Evolutionary conservation across 208 protist species (phyloP), one percentile per base, ranked within the genome.

Genomic region (Crithidia bombi): DNA sequence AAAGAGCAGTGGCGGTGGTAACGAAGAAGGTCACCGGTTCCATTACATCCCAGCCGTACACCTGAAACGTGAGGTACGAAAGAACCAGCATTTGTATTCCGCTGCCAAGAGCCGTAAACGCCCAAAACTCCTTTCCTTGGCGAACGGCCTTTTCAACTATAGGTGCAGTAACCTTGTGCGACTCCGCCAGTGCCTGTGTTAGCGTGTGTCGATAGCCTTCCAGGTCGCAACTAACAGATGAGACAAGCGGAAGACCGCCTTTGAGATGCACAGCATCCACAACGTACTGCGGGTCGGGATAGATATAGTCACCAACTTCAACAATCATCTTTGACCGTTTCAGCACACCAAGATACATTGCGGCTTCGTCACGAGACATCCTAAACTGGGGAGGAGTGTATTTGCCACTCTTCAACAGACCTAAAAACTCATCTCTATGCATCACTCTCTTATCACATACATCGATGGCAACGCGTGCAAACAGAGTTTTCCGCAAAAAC

Each of bases 31-130:
- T 87, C 35, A 91, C 64, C 28, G 90, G 90, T 68, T 95, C 90
- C 90, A 95, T 95, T 0, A 92, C 79, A 64, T 91, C 83, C 90
- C 90, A 95, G 25, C 77, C 86, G 67, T 85, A 95, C 19, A 91
- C 80, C 25, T 85, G 36, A 69, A 95, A 95, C 14, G 82, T 90
- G 19, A 92, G 41, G 69, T 95, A 95, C 25, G 90, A 79, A 2
- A 95, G 65, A 57, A 90, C 56, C 1, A 76, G 62, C 87, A 92
- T 95, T 71, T 95, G 90, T 2, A 73, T 30, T 4, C 85, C 81
- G 66, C 87, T 91, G 0, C 78, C 63, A 6, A 91, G 51, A 12
- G 82, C 82, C 15, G 77, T 82, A n/a, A 78, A 51, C 0, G 80
- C 82, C 89, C 89, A 94, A 61, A 92, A 91, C 44, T 84, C 65